These are phyloP conservation scores for Barbarea vulgaris DNA, from an alignment of 345 rosid genomes.

Conservation along the genomic window DNA sequence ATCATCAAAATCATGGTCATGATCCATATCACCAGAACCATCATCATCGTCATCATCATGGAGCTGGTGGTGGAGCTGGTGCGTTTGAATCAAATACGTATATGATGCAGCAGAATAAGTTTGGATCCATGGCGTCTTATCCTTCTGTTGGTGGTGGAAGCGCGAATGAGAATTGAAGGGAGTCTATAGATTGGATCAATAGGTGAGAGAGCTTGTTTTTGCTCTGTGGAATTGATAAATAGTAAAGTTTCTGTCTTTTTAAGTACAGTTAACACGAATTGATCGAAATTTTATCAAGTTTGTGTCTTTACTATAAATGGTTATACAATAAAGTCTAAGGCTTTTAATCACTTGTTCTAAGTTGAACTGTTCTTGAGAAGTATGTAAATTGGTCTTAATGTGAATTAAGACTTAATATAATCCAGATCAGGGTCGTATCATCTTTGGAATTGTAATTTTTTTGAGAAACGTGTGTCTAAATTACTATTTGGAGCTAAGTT, in stretches of 20 bases:
- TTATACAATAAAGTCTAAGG: conserved; percentile 24
- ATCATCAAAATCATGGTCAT: conserved; percentile 39
- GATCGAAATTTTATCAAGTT: conserved; percentile 28
- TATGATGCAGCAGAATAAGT: conserved; percentile 69
- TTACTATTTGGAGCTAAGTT: not conserved
- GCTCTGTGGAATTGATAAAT: conserved; percentile 27
- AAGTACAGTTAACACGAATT: conserved; percentile 33
- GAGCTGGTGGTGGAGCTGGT: conserved; percentile 45
- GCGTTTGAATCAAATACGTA: conserved; percentile 57
- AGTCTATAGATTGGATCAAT: conserved; percentile 16
- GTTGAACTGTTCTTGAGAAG: conserved; percentile 8
- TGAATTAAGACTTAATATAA: not conserved
- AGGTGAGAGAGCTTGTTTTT: conserved; percentile 34
- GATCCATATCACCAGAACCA: conserved; percentile 32
- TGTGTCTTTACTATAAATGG: conserved; percentile 19
- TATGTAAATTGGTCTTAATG: not conserved
- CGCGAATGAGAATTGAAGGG: conserved; percentile 53
- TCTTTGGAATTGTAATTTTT: not conserved
- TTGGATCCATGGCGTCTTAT: conserved; percentile 56
- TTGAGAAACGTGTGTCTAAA: not conserved
- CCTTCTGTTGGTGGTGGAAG: conserved; percentile 58
- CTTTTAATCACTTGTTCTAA: conserved; percentile 11
- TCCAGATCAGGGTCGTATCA: not conserved
- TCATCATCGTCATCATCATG: conserved; percentile 24
- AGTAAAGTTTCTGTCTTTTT: conserved; percentile 28